Evolutionary conservation across 805 yeast species (phyloP).

Genomic region (Ogataea naganishii): DNA sequence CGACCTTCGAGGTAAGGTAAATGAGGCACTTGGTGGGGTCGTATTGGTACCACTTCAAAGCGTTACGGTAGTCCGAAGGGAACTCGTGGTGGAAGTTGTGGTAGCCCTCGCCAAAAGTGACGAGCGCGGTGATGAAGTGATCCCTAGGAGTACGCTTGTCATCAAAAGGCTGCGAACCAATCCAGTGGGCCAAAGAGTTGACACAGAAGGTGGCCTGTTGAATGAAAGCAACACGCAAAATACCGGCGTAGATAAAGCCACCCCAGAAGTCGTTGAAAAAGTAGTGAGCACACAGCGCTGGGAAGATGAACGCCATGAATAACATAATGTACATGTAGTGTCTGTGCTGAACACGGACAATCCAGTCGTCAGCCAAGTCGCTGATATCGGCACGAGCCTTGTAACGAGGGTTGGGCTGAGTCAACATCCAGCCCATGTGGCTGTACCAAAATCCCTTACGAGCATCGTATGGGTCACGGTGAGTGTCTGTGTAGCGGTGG

Average conservation of each 20-base stretch:
- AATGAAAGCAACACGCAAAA: slow-evolving; percentile 57
- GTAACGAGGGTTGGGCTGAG: slow-evolving; percentile 72
- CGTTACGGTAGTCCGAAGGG: slow-evolving; percentile 85
- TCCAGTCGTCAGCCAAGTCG: slow-evolving; percentile 71
- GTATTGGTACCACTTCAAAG: slow-evolving; percentile 79
- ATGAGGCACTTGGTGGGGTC: slow-evolving; percentile 72
- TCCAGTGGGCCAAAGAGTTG: slow-evolving; percentile 80
- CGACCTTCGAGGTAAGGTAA: slow-evolving; percentile 50
- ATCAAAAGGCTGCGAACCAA: slow-evolving; percentile 80
- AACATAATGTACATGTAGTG: slow-evolving; percentile 62
- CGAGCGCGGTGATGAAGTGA: slow-evolving; percentile 70
- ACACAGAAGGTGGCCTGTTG: slow-evolving; percentile 87
- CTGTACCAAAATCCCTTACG: slow-evolving; percentile 77
- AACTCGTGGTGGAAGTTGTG: slow-evolving; percentile 89
- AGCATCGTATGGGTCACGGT: slow-evolving; percentile 81
- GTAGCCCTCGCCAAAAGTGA: slow-evolving; percentile 85
- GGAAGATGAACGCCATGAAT: slow-evolving; percentile 51
- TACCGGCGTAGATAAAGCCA: slow-evolving; percentile 71
- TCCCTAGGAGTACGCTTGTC: slow-evolving; percentile 85
- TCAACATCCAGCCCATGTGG: slow-evolving; percentile 82
- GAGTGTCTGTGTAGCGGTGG: slow-evolving; percentile 79
- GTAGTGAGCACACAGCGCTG: slow-evolving; percentile 47
- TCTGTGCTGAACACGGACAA: slow-evolving; percentile 74
- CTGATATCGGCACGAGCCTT: slow-evolving; percentile 77
- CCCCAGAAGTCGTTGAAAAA: slow-evolving; percentile 57